Conservation (phyloP, 768 basidiomycete genomes). For the Lyophyllum shimeji region DNA sequence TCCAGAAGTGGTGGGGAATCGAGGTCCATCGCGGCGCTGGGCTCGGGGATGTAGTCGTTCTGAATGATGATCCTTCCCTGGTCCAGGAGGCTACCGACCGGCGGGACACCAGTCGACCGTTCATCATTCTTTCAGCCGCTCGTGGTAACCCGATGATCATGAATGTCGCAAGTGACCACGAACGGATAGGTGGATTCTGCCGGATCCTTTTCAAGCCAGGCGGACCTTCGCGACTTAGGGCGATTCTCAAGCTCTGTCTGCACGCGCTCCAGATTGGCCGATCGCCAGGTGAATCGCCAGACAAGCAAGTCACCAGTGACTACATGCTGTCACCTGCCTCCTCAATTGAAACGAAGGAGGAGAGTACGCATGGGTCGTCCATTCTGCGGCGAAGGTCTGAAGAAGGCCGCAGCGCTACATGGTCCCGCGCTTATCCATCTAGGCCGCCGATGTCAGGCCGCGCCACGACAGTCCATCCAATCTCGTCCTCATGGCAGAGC, state of each 20-base stretch:
- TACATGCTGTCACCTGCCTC: background rate
- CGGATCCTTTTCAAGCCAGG: conserved; percentile 89
- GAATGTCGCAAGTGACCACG: conserved; percentile 66
- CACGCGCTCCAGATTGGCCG: conserved; percentile 53
- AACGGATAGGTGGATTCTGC: conserved; percentile 82
- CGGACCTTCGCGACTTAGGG: conserved; percentile 73
- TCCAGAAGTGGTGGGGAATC: conserved; percentile 79
- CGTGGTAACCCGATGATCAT: conserved; percentile 71
- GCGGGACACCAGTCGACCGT: conserved; percentile 60
- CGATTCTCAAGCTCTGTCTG: conserved; percentile 62
- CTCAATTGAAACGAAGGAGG: conserved; percentile 4
- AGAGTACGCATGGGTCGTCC: conserved; percentile 3
- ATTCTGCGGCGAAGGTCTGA: conserved; percentile 49
- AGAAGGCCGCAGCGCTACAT: conserved; percentile 27
- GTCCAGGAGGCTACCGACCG: conserved; percentile 57
- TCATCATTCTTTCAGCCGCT: conserved; percentile 72
- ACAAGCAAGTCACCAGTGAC: background rate
- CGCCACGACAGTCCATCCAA: conserved; percentile 48
- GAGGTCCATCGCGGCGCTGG: conserved; percentile 37
- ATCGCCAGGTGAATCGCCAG: conserved; percentile 15
- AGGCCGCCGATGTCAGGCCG: conserved; percentile 57
- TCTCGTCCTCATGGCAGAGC: conserved; percentile 33
- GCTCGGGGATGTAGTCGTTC: conserved; percentile 70
- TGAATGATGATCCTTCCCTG: conserved; percentile 73
- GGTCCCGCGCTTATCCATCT: conserved; percentile 13